Evolutionary conservation across 140 eudicot species (phyloP), one percentile per base, ranked within the genome.

Genomic region (Ambrosia hybrid): DNA sequence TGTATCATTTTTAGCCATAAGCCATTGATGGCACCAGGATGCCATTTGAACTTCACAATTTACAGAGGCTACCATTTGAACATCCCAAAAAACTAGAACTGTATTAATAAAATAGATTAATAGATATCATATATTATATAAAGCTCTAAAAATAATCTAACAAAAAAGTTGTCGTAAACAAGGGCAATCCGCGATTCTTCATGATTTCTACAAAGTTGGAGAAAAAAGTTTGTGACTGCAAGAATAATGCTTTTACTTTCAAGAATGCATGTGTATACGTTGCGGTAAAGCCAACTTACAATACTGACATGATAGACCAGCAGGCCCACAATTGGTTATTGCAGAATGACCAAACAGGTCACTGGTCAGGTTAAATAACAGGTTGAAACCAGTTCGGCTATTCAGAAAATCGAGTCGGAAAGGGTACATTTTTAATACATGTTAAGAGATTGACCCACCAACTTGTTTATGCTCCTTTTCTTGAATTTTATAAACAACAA

Each of bases 1-100:
- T 21, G 26, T 21, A 21, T 21, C 26, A 21, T 41, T 41, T 16
- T 84, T 68, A 70, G 88, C 6, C 48, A 4, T 41, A 30, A 38
- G 45, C 26, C 26, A 21, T 21, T 21, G 26, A 21, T 21, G 26
- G 26, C 26, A 21, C 26, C 26, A 21, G 26, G 51, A 53, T 30
- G 46, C 46, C 46, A 41, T 17, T n/a, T 6, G 21, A 7, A 15
- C 17, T 16, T 17, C 62, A 57, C 62, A 10, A 5, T 57, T 52
- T 13, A 52, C 57, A 57, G 9, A 16, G 36, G 72, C 17, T 6
- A 9, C 36, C 13, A 39, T 39, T 41, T 41, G 46, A 41, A 41
- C 46, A 41, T 41, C 46, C 46, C 9, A 41, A 41, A 41, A 41
- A 6, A 21, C 46, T 41, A 41, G 6, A 41, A 5, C 46, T 9